Percentiles rank a stretch among this genome's conserved stretches.
Evolutionary conservation across 1,139 yeast species (phyloP).

Genomic region (Lipomyces yarrowii): DNA sequence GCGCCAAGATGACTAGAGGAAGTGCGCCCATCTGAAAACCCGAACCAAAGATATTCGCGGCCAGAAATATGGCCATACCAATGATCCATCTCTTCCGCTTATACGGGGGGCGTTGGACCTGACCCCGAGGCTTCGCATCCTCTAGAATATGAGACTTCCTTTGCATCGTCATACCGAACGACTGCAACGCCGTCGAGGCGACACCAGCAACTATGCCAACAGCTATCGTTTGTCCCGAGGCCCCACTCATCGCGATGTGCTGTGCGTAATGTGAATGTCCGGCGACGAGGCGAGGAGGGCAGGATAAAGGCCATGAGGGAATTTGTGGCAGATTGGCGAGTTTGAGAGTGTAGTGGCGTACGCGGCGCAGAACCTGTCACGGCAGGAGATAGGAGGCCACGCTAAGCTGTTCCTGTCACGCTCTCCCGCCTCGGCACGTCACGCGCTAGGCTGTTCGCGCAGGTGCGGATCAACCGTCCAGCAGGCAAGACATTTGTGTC

Average conservation of each 20-base stretch:
- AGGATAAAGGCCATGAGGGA: neutral
- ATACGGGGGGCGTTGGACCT: slow-evolving; percentile 47
- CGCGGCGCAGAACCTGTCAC: neutral
- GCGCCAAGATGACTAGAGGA: slow-evolving; percentile 78
- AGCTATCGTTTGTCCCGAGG: slow-evolving; percentile 36
- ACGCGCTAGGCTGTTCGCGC: neutral
- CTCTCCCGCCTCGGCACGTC: neutral
- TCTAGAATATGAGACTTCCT: slow-evolving; percentile 69
- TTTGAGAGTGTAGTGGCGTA: neutral
- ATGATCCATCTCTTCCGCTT: slow-evolving; percentile 71
- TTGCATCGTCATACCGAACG: slow-evolving; percentile 81
- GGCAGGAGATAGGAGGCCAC: neutral
- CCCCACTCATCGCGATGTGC: slow-evolving; percentile 22
- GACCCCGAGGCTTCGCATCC: slow-evolving; percentile 36
- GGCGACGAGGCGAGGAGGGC: neutral
- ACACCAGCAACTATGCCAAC: slow-evolving; percentile 76
- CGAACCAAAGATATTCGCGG: slow-evolving; percentile 79
- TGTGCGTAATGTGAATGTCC: neutral
- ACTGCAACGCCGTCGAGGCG: slow-evolving; percentile 76
- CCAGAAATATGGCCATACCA: slow-evolving; percentile 70
- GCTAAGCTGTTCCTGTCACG: neutral
- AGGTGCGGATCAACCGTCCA: neutral
- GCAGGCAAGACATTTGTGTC: neutral
- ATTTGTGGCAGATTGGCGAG: neutral
- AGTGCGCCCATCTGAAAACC: slow-evolving; percentile 81